Conservation (phyloP, 129 eudicot genomes). For the Kitagawia praeruptora region DNA sequence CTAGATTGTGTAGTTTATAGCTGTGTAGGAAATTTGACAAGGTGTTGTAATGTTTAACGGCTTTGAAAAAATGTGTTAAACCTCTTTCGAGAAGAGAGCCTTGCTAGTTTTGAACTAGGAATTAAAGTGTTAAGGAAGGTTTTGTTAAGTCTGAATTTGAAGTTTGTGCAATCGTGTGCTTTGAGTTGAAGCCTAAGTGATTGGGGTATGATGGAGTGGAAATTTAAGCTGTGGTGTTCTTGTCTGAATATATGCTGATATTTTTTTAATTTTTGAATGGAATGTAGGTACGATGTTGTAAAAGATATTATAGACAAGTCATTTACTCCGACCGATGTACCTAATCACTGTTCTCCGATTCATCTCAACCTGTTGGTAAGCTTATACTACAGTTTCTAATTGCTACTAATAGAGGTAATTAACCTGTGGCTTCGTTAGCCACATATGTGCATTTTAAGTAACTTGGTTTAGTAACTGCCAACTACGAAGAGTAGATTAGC, state of each 20-base stretch:
- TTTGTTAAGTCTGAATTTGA: not conserved
- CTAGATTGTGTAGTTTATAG: not conserved
- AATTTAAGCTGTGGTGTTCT: not conserved
- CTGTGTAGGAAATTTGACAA: not conserved
- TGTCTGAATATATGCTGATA: not conserved
- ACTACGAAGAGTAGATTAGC: not conserved
- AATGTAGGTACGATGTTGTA: slow-evolving; percentile 54
- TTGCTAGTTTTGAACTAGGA: not conserved
- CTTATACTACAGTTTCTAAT: slow-evolving; percentile 6
- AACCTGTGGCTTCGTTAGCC: not conserved
- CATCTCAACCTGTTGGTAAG: slow-evolving; percentile 91
- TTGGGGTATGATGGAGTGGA: not conserved
- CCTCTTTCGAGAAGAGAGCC: not conserved
- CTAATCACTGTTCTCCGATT: slow-evolving; percentile 78
- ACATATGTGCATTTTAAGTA: not conserved
- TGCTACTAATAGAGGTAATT: not conserved
- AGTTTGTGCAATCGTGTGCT: not conserved
- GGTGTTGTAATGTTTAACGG: not conserved
- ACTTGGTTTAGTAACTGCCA: not conserved
- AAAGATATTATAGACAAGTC: slow-evolving; percentile 51
- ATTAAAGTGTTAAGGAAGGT: not conserved
- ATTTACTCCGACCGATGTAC: slow-evolving; percentile 43
- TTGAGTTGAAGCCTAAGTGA: not conserved
- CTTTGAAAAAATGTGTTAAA: not conserved
- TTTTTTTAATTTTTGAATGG: not conserved